Base-by-base conservation (phyloP, 495 filamentous ascomycete species). In the Trypethelium eluteriae region DNA sequence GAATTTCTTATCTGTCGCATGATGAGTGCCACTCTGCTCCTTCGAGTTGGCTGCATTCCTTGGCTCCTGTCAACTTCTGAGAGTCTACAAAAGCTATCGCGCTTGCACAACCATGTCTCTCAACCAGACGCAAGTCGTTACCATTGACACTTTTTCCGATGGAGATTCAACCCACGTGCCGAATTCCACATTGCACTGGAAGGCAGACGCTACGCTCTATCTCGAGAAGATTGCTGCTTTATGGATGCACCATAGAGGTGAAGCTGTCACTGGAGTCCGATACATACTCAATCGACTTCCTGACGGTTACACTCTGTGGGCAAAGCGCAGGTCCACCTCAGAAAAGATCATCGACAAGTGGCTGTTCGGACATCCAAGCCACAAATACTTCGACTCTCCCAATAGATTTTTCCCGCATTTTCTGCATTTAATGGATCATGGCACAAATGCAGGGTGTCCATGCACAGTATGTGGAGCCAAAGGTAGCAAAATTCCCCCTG, bases 401-500 rank as follows among this genome's bases (percentile, higher is more conserved):
- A 73, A 76, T 5, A 72, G 79, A 5, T 88, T 87, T 73, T 84
- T 80, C 38, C 80, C 80, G 0, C 86, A 88, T 67, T 87, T 87
- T 72, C 75, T 74, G 59, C 78, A 79, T 74, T 70, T 88, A 35
- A 84, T 86, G 81, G 80, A 78, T 6, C 75, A 81, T 64, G 74
- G 70, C 1, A 68, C 67, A 35, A 74, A 61, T 81, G 79, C 73
- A 49, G 72, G 44, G 67, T 80, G 69, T 81, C 57, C 64, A 2
- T 79, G 77, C 59, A 76, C 74, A 25, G 69, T 78, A 5, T 79
- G 77, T 61, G 50, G 61, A n/a, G 66, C 64, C 2, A 67, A 50
- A 46, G 70, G 66, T 14, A 32, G 62, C 14, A 63, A 53, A n/a
- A 56, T 35, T 62, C 39, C 59, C 14, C 64, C 36, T 9, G 39